Evolutionary conservation across 129 eudicot genomes (phyloP).

Genomic region (Escallonia rubra): DNA sequence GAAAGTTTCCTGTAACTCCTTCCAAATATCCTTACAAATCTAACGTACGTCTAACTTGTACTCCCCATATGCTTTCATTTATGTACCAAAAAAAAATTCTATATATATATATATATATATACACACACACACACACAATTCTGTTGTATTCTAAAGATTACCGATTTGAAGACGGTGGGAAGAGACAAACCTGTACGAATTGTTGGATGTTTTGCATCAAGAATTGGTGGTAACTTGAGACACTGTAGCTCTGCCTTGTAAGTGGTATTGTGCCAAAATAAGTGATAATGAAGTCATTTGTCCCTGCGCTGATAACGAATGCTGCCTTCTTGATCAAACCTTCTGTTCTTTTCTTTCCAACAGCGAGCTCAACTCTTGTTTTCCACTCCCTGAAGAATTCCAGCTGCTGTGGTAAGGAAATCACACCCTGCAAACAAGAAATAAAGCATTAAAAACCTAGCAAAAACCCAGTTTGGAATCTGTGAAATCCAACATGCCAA

Average conservation of each 20-base stretch:
- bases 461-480: no score
- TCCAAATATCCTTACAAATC: no score
- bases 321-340: constrained; percentile 31
- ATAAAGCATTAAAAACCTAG: no score
- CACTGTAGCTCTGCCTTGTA: constrained; percentile 23
- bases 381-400: constrained; percentile 65
- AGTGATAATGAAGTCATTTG: constrained; percentile 57
- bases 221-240: constrained; percentile 28
- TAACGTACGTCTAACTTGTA: no score
- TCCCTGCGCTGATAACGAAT: constrained; percentile 53
- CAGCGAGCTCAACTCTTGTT: constrained; percentile 34
- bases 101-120: no score
- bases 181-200: constrained; percentile 37
- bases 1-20: no score
- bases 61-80: no score
- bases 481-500: no score
- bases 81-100: no score
- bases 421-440: constrained; percentile 48
- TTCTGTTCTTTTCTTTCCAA: constrained; percentile 43
- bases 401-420: constrained; percentile 49
- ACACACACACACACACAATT: no score
- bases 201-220: constrained; percentile 39
- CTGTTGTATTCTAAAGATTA: no score
- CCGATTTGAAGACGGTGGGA: neutral
- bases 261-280: constrained; percentile 31